These are phyloP conservation scores for Deinandra increscens DNA, from an alignment of 129 eudicot genomes.

Conservation along the genomic window DNA sequence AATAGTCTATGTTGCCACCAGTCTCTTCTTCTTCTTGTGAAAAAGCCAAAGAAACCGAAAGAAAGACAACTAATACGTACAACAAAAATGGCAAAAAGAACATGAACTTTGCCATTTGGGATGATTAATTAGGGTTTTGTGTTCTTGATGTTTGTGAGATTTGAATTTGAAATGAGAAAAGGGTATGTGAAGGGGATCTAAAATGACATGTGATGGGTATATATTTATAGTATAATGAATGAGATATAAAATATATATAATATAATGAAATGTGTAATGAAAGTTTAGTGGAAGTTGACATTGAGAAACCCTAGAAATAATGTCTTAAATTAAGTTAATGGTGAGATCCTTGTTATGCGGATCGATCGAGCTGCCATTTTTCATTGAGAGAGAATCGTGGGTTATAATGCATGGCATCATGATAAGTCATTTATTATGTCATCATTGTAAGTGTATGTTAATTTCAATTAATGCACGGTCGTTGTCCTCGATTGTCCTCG, in stretches of 20 bases:
- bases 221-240: slow-evolving; percentile 27
- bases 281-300: slow-evolving; percentile 44
- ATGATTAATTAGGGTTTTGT: not conserved
- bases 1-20: slow-evolving; percentile 38
- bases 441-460: too few species aligned
- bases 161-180: slow-evolving; percentile 12
- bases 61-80: slow-evolving; percentile 15
- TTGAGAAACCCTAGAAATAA: slow-evolving; percentile 38
- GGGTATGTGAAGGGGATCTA: slow-evolving; percentile 22
- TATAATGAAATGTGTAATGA: slow-evolving; percentile 17
- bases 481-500: too few species aligned
- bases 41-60: slow-evolving; percentile 19
- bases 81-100: slow-evolving; percentile 24
- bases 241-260: slow-evolving; percentile 1
- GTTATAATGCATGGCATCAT: slow-evolving; percentile 31
- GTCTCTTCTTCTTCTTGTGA: slow-evolving; percentile 25
- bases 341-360: slow-evolving; percentile 46
- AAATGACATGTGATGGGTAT: slow-evolving; percentile 26
- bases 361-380: slow-evolving; percentile 41
- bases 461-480: too few species aligned
- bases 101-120: slow-evolving; percentile 28
- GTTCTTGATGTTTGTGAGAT: slow-evolving; percentile 3
- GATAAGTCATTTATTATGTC: too few species aligned
- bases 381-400: slow-evolving; percentile 40
- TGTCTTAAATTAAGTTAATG: slow-evolving; percentile 30